Base-by-base conservation (phyloP, 2,329 filamentous ascomycete genomes). In the Coleophoma eucalyptorum region DNA sequence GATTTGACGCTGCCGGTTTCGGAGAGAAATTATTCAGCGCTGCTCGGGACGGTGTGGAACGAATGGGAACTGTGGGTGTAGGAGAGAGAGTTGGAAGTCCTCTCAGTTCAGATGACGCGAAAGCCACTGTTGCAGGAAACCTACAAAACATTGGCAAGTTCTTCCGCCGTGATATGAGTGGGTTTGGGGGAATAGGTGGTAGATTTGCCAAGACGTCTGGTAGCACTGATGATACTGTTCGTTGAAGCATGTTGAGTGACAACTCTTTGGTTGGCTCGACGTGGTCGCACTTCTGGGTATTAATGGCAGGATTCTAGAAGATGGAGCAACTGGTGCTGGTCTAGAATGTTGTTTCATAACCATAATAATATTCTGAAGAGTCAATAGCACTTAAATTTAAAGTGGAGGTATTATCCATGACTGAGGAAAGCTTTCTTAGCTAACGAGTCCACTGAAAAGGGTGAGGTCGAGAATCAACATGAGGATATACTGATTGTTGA, bases 61-160 rank as follows among this genome's bases (percentile, higher is more conserved):
- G 86, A 43, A 84, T 96, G 61, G 88, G 88, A 4, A 59, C 59
- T 18, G 55, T 53, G 13, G 49, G 50, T 41, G 50, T 46, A 43
- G 56, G 53, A 32, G 60, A 61, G 5, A 54, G 56, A 32, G 54
- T 60, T 6, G 54, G 53, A 5, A 61, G 60, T 53, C 62, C 63
- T 18, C 38, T 64, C 41, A 58, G 58, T 71, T 57, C 40, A 53
- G 74, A 63, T 35, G 71, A 76, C 50, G 76, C 81, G 49, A 83
- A 86, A 62, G 82, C 81, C 7, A 90, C 87, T 48, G 81, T 97
- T 57, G 96, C 97, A 66, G 92, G 96, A 70, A 97, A 97, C 69
- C 67, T 97, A 69, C 92, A 90, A 73, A 96, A 90, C 67, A 89
- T 99, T 70, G 93, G 93, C 20, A 97, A 96, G 71, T 97, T 97